Evolutionary conservation across 2,329 filamentous ascomycete species (phyloP).

Genomic region (Pyrenochaeta sp.): DNA sequence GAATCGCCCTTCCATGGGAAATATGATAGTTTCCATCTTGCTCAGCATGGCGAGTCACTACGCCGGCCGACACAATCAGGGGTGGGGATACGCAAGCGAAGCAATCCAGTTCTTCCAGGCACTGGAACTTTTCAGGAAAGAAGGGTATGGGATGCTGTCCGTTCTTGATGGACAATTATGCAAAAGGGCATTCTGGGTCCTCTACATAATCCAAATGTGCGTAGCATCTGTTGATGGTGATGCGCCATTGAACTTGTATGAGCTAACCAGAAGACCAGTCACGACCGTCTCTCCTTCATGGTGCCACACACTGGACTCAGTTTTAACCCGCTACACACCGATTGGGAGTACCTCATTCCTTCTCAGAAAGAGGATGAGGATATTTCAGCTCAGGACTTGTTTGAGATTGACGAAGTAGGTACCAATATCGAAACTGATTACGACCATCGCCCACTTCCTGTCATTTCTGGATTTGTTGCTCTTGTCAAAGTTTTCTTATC

Average conservation of each 20-base stretch:
- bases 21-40: constrained; percentile 16
- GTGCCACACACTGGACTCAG: constrained; percentile 23
- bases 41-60: constrained; percentile 22
- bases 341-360: constrained; percentile 22
- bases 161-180: constrained; percentile 16
- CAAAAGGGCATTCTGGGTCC: constrained; percentile 23
- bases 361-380: constrained; percentile 12
- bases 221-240: constrained; percentile 1
- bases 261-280: not conserved
- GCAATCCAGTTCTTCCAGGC: constrained; percentile 21
- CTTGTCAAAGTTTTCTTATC: constrained; percentile 21
- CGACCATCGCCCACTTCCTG: constrained; percentile 5
- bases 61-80: constrained; percentile 17
- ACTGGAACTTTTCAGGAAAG: constrained; percentile 17
- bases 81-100: constrained; percentile 22
- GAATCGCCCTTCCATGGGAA: constrained; percentile 13
- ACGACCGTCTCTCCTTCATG: constrained; percentile 23
- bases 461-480: constrained; percentile 20
- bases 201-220: constrained; percentile 22
- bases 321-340: constrained; percentile 19
- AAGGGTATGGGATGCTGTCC: constrained; percentile 13
- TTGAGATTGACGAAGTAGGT: not conserved
- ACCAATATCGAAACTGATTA: not conserved
- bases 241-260: not conserved
- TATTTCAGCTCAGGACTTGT: not conserved